Conservation (phyloP, 306 rosid genomes). For the Pyrus communis region DNA sequence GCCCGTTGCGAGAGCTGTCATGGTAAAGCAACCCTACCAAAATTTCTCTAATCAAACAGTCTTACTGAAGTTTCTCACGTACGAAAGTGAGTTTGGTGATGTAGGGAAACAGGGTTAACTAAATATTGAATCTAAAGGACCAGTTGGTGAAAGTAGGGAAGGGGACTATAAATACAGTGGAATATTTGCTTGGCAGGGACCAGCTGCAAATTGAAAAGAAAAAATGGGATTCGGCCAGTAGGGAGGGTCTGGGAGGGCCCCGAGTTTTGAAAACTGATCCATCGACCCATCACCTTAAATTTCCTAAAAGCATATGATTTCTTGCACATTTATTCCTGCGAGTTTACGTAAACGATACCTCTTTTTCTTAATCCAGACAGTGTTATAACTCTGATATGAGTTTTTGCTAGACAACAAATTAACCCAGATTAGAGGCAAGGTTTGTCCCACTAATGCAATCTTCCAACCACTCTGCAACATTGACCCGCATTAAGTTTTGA, state of each 20-base stretch:
- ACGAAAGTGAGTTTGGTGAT: constrained; percentile 15
- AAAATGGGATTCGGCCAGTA: neutral
- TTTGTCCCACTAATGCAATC: neutral
- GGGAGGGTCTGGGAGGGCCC: constrained; percentile 9
- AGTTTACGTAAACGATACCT: constrained; percentile 25
- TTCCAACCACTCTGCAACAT: neutral
- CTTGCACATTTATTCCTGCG: constrained; percentile 7
- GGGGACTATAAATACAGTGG: neutral
- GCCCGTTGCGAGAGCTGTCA: too few species aligned
- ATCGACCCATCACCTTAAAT: constrained; percentile 4
- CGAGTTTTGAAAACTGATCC: constrained; percentile 17
- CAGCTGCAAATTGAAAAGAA: constrained; percentile 11
- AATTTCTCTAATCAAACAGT: too few species aligned
- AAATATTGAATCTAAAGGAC: constrained; percentile 21
- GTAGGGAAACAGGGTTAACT: constrained; percentile 21
- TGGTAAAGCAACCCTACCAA: too few species aligned
- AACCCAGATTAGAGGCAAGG: neutral
- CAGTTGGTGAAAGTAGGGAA: constrained; percentile 22
- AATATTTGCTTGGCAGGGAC: neutral
- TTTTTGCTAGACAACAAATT: neutral
- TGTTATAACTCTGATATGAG: neutral
- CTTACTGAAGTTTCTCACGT: too few species aligned
- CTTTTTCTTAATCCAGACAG: neutral
- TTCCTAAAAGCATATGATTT: constrained; percentile 15
- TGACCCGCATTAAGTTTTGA: neutral